Conservation (phyloP, 2,329 filamentous ascomycete genomes). For the Elsinoe ampelina region DNA sequence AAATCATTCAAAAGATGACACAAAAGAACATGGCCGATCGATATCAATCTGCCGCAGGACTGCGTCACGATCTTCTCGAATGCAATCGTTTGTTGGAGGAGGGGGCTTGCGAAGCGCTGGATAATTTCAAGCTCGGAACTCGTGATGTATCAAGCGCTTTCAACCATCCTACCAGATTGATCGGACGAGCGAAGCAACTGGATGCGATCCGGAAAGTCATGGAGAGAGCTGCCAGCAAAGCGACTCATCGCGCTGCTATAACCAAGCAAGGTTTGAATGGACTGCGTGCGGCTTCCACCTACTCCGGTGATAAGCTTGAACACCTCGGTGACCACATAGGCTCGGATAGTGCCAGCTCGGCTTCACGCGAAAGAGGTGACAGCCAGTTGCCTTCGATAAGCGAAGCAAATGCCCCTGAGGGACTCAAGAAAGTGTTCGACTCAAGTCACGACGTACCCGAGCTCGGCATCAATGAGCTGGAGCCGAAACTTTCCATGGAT, state of each 20-base stretch:
- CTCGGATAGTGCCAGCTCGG: slow-evolving; percentile 33
- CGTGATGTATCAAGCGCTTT: slow-evolving; percentile 90
- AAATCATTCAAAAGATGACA: slow-evolving; percentile 85
- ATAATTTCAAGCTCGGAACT: slow-evolving; percentile 66
- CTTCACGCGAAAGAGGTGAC: slow-evolving; percentile 7
- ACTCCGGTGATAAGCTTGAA: slow-evolving; percentile 25
- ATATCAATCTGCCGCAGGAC: slow-evolving; percentile 79
- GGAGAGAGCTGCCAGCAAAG: slow-evolving; percentile 62
- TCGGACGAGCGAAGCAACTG: slow-evolving; percentile 67
- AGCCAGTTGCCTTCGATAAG: not conserved
- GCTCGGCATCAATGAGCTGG: slow-evolving; percentile 10
- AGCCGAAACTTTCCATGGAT: slow-evolving; percentile 15
- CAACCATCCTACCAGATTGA: slow-evolving; percentile 69
- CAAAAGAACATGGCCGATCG: slow-evolving; percentile 78
- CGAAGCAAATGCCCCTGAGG: slow-evolving; percentile 6
- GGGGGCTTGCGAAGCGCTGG: slow-evolving; percentile 62
- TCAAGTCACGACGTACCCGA: not conserved
- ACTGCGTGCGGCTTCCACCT: slow-evolving; percentile 38
- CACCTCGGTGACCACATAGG: slow-evolving; percentile 33
- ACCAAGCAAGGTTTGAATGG: slow-evolving; percentile 36
- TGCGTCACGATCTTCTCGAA: slow-evolving; percentile 69
- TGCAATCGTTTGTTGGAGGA: slow-evolving; percentile 66
- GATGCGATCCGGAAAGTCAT: slow-evolving; percentile 63
- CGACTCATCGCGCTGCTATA: slow-evolving; percentile 32
- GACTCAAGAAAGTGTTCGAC: slow-evolving; percentile 7